These are phyloP conservation scores for Fusarium sterilihyphosum DNA, from an alignment of 2,329 filamentous ascomycete species.

Conservation along the genomic window DNA sequence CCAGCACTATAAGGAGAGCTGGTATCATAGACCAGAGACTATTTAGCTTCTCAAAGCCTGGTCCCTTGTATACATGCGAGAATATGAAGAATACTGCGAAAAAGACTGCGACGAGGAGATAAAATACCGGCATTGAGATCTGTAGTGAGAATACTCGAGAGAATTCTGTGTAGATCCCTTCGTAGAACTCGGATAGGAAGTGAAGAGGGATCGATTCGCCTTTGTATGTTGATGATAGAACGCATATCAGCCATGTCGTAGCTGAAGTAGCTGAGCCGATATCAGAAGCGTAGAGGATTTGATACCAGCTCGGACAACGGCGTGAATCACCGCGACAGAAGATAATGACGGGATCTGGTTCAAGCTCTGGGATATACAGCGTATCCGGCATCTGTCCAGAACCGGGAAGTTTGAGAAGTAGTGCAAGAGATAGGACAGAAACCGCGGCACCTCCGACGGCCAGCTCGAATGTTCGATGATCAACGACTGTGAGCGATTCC, in stretches of 20 bases:
- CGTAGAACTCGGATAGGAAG: background rate
- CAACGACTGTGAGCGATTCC: slow-evolving; percentile 5
- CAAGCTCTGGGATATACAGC: background rate
- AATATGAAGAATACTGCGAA: background rate
- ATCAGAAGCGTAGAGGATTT: background rate
- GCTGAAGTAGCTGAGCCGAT: background rate
- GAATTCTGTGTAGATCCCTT: background rate
- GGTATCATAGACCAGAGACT: background rate
- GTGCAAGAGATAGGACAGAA: background rate
- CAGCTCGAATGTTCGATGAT: slow-evolving; percentile 20
- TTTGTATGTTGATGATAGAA: background rate
- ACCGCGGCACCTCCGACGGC: slow-evolving; percentile 1
- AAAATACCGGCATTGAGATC: background rate
- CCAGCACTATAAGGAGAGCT: rapidly evolving
- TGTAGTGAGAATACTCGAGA: background rate
- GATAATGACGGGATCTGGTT: background rate
- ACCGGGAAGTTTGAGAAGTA: slow-evolving; percentile 13
- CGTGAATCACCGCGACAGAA: slow-evolving; percentile 11
- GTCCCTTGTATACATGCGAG: rapidly evolving
- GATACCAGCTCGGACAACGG: slow-evolving; percentile 10
- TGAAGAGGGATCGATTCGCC: background rate
- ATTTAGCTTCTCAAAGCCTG: background rate
- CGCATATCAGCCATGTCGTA: background rate
- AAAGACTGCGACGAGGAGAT: background rate
- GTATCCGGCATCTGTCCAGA: background rate